Conservation (phyloP, 345 rosid species). For the Salix exigua region DNA sequence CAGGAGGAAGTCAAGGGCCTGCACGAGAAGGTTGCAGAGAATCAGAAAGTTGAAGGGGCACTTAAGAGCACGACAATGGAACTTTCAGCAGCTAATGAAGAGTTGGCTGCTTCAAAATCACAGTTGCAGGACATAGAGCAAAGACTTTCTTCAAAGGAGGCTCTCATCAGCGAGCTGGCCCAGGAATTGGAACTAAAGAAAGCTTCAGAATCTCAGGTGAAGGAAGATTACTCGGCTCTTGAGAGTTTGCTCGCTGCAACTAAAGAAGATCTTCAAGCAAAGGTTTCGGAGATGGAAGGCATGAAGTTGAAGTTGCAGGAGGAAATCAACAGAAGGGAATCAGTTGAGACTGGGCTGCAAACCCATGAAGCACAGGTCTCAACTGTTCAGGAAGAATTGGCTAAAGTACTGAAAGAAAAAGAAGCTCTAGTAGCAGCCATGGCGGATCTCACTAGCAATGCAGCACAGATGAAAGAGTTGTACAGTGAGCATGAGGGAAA, state of each 20-base stretch:
- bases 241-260: conserved; percentile 41
- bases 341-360: conserved; percentile 38
- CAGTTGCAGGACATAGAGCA: conserved; percentile 53
- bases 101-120: conserved; percentile 54
- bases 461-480: conserved; percentile 39
- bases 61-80: conserved; percentile 55
- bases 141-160: conserved; percentile 61
- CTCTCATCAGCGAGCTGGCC: conserved; percentile 45
- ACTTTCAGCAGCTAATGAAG: conserved; percentile 64
- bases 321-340: conserved; percentile 45
- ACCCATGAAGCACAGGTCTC: conserved; percentile 34
- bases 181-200: conserved; percentile 59
- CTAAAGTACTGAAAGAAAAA: conserved; percentile 41
- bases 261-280: conserved; percentile 56
- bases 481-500: conserved; percentile 59
- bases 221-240: conserved; percentile 53
- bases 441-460: conserved; percentile 44
- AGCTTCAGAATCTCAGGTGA: conserved; percentile 61
- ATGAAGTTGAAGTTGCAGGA: conserved; percentile 47
- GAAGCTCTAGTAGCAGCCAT: conserved; percentile 53
- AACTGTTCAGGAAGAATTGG: conserved; percentile 33
- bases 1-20: conserved; percentile 71
- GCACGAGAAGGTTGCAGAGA: conserved; percentile 59
- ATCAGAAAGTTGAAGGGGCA: conserved; percentile 63
- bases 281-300: conserved; percentile 51